phyloP scores from a whole-genome alignment of 495 filamentous ascomycete species.

The Aspergillus wentii region DNA sequence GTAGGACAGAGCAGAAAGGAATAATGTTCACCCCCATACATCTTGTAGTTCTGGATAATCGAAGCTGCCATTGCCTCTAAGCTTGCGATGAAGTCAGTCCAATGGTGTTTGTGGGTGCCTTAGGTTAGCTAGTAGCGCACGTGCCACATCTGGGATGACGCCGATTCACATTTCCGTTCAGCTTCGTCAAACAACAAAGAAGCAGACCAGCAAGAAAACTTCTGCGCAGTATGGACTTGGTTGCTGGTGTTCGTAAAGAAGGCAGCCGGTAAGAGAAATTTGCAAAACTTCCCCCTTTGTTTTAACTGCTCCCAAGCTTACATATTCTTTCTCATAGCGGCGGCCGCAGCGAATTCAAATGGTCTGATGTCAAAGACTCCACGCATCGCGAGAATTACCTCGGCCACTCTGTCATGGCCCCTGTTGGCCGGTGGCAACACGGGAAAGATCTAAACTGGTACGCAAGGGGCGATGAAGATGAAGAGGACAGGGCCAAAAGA shows the following conservation, averaged over 20 bases:
- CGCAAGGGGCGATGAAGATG: slow-evolving; percentile 57
- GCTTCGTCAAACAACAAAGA: no score
- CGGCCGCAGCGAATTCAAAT: slow-evolving; percentile 88
- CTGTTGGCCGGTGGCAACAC: slow-evolving; percentile 94
- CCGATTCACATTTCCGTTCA: no score
- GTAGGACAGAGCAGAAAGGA: not conserved
- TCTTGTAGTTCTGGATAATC: not conserved
- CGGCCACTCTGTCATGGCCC: slow-evolving; percentile 90
- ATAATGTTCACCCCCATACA: not conserved
- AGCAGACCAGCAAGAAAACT: no score
- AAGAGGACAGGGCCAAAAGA: slow-evolving; percentile 55
- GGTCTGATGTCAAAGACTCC: slow-evolving; percentile 87
- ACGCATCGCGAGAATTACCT: slow-evolving; percentile 95
- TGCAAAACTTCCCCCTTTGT: slow-evolving; percentile 8
- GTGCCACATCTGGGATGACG: slow-evolving; percentile 18
- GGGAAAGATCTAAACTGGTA: slow-evolving; percentile 87
- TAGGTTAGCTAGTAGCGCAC: slow-evolving; percentile 15
- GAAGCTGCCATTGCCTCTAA: slow-evolving; percentile 2
- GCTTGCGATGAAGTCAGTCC: slow-evolving; percentile 16
- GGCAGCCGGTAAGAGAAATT: slow-evolving; percentile 83
- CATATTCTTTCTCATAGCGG: slow-evolving; percentile 48
- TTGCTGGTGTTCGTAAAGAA: slow-evolving; percentile 87
- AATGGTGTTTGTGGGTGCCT: slow-evolving; percentile 10
- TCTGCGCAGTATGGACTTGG: slow-evolving; percentile 88
- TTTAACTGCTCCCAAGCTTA: slow-evolving; percentile 2